Evolutionary conservation across 2,329 filamentous ascomycete genomes (phyloP).

Genomic region (Endothia cerciana): DNA sequence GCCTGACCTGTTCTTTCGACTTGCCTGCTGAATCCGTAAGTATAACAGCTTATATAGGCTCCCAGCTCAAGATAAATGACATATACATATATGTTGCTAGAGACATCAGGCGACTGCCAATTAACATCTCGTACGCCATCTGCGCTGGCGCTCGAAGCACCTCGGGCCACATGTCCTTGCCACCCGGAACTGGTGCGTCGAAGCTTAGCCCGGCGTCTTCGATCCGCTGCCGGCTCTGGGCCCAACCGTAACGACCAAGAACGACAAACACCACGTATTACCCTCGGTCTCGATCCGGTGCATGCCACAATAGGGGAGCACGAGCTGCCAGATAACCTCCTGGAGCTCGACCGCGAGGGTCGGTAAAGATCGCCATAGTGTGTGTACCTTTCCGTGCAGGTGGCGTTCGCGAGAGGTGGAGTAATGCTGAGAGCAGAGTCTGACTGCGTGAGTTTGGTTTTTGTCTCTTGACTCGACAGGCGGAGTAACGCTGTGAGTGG

Average conservation of each 20-base stretch:
- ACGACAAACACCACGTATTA: no score
- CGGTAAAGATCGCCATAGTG: constrained; percentile 8
- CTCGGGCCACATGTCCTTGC: neutral
- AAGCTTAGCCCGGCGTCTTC: neutral
- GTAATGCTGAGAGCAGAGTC: no score
- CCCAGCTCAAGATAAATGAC: constrained; percentile 10
- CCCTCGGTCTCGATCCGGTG: constrained; percentile 15
- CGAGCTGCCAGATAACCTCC: neutral
- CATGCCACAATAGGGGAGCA: constrained; percentile 8
- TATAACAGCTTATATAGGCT: constrained; percentile 4
- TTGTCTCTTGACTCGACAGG: no score
- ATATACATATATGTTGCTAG: neutral
- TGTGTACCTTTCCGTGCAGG: neutral
- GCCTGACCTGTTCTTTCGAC: no score
- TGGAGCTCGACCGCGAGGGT: constrained; percentile 16
- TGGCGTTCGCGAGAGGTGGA: no score
- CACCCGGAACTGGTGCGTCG: neutral
- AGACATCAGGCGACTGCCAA: no score
- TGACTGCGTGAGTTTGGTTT: no score
- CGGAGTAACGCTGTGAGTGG: no score
- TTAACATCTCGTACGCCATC: neutral
- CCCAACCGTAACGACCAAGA: no score
- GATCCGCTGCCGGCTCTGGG: no score
- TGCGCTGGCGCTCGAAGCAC: neutral
- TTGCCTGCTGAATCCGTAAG: no score